A percentile compares a stretch with the other conserved stretches of the same genome.
Conservation (phyloP, 371 early-diverging fungal genomes). For the Syncephalastrum contaminatum region DNA sequence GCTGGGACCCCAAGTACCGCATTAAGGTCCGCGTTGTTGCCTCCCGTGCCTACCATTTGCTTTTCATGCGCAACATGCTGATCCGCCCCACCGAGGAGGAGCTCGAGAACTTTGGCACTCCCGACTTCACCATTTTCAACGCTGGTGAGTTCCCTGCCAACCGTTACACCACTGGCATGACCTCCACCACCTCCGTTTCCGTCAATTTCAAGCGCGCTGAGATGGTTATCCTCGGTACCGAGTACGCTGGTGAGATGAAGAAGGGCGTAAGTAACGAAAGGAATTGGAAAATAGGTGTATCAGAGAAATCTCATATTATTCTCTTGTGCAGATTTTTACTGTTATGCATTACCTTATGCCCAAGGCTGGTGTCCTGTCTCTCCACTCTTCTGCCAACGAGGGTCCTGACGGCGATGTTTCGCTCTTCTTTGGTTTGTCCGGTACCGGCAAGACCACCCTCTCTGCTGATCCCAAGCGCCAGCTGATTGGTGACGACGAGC, state of each 20-base stretch:
- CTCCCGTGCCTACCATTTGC: constrained; percentile 93
- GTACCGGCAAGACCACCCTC: constrained; percentile 96
- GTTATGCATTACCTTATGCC: constrained; percentile 99
- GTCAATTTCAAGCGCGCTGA: constrained; percentile 82
- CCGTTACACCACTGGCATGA: constrained; percentile 95
- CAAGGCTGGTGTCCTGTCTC: constrained; percentile 93
- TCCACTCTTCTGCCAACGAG: constrained; percentile 96
- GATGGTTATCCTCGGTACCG: constrained; percentile 94
- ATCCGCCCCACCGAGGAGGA: constrained; percentile 93
- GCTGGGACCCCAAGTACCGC: constrained; percentile 96
- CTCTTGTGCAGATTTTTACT: constrained; percentile 70
- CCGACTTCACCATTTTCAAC: constrained; percentile 96
- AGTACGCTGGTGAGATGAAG: constrained; percentile 99
- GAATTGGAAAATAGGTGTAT: background rate
- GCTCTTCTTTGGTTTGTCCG: constrained; percentile 95
- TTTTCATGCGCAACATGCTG: constrained; percentile 98
- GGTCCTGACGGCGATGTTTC: constrained; percentile 88
- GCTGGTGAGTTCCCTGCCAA: constrained; percentile 97
- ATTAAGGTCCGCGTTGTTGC: constrained; percentile 95
- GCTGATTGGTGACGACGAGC: constrained; percentile 97
- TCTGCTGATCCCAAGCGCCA: constrained; percentile 89
- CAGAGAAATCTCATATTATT: constrained; percentile 2
- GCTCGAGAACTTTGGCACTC: constrained; percentile 85
- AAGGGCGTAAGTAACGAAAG: constrained; percentile 71
- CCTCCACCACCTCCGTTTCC: constrained; percentile 88